Conservation (phyloP, 1,139 yeast species). For the Pichia sp. region DNA sequence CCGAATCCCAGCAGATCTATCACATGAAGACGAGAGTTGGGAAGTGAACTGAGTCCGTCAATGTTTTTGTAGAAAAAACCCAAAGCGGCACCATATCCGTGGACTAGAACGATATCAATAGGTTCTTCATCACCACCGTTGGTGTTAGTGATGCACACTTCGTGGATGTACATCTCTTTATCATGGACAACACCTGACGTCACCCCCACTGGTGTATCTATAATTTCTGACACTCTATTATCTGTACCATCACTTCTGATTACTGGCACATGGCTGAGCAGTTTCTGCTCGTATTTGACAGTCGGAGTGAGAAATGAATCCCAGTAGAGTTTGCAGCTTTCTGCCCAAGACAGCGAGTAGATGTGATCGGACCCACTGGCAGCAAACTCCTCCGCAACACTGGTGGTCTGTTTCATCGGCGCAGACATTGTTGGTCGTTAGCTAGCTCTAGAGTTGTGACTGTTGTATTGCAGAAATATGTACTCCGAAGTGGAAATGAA, state of each 20-base stretch:
- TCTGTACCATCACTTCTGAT: conserved; percentile 36
- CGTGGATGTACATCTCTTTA: conserved; percentile 45
- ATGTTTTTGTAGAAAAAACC: conserved; percentile 68
- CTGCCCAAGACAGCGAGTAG: too few relatives aligned
- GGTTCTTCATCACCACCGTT: conserved; percentile 17
- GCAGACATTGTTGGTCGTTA: too few relatives aligned
- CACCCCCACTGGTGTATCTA: conserved; percentile 39
- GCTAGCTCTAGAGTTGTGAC: too few relatives aligned
- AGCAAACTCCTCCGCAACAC: too few relatives aligned
- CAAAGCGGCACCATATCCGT: conserved; percentile 73
- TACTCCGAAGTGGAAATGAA: too few relatives aligned
- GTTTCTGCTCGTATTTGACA: too few relatives aligned
- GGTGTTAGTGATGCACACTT: conserved; percentile 42
- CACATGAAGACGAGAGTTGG: conserved; percentile 51
- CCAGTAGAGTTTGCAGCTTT: too few relatives aligned
- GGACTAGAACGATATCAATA: conserved; percentile 56
- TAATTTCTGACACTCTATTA: conserved; percentile 42
- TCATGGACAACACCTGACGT: conserved; percentile 41
- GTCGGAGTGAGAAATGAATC: too few relatives aligned
- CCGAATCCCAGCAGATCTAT: conserved; percentile 86
- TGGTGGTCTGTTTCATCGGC: too few relatives aligned
- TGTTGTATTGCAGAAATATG: too few relatives aligned
- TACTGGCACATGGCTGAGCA: conserved; percentile 45
- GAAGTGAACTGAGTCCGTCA: conserved; percentile 40
- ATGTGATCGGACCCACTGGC: too few relatives aligned